Evolutionary conservation across 169 alveolate species (phyloP).

Genomic region (Plasmodium reichenowi): DNA sequence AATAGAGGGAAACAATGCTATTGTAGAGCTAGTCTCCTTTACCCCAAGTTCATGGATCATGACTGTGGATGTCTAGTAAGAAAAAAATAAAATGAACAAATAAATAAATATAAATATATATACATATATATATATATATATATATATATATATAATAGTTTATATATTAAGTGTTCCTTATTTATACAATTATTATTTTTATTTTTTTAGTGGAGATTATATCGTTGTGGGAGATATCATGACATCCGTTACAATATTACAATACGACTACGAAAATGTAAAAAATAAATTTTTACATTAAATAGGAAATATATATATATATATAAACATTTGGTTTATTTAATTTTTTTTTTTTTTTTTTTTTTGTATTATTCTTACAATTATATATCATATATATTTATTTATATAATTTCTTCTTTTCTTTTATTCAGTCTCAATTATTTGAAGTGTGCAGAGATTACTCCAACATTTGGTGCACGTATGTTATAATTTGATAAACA

Average conservation of each 20-base stretch:
- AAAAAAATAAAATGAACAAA: not conserved
- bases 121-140: not conserved
- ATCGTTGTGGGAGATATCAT: constrained; percentile 69
- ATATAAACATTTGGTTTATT: not conserved
- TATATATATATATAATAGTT: not conserved
- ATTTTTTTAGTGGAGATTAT: constrained; percentile 40
- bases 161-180: not conserved
- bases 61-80: constrained; percentile 73
- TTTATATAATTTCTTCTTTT: too few relatives aligned
- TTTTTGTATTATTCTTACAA: not conserved
- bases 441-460: constrained; percentile 71
- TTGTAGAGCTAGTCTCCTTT: constrained; percentile 62
- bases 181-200: not conserved
- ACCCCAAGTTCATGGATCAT: constrained; percentile 75
- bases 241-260: constrained; percentile 72
- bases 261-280: constrained; percentile 62
- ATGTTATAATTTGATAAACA: not conserved
- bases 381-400: too few relatives aligned
- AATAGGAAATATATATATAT: not conserved
- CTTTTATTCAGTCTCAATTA: constrained; percentile 14
- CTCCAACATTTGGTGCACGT: constrained; percentile 73
- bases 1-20: constrained; percentile 23
- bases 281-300: not conserved
- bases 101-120: not conserved
- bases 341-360: not conserved